phyloP scores from a whole-genome alignment of 345 rosid genomes.

The Carallia brachiata region DNA sequence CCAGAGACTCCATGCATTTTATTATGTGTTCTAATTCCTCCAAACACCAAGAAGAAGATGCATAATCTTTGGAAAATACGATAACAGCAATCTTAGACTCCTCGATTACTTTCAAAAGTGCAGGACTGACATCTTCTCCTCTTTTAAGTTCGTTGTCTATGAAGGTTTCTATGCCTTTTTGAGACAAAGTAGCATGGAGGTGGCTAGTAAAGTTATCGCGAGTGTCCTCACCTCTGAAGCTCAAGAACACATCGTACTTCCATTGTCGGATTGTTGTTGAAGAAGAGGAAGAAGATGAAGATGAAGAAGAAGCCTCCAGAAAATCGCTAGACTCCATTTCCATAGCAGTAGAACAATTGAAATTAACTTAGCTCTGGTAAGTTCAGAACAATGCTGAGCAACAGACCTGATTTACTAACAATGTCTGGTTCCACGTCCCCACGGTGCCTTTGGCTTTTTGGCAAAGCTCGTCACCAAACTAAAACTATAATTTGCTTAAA shows the following conservation, averaged over 20 bases:
- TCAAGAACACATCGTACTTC: constrained; percentile 20
- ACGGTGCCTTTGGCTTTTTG: no score
- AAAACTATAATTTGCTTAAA: no score
- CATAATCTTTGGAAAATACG: constrained; percentile 9
- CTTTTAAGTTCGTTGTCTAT: background rate
- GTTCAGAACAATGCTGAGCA: no score
- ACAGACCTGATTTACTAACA: no score
- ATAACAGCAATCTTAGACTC: background rate
- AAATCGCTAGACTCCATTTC: no score
- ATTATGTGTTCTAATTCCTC: constrained; percentile 9
- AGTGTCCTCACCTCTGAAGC: constrained; percentile 24
- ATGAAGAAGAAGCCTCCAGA: background rate
- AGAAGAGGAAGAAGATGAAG: background rate
- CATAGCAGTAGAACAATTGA: no score
- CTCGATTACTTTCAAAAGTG: constrained; percentile 2
- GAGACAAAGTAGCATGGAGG: constrained; percentile 8
- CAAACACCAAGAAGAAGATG: constrained; percentile 11
- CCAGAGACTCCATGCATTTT: background rate
- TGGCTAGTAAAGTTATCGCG: constrained; percentile 14
- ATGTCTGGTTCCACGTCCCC: no score
- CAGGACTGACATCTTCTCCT: constrained; percentile 4
- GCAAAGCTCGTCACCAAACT: no score
- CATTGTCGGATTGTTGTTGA: no score
- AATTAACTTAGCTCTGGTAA: no score
- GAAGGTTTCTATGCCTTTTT: background rate